Conservation (phyloP, 2,329 filamentous ascomycete genomes). For the Dothistroma pini region DNA sequence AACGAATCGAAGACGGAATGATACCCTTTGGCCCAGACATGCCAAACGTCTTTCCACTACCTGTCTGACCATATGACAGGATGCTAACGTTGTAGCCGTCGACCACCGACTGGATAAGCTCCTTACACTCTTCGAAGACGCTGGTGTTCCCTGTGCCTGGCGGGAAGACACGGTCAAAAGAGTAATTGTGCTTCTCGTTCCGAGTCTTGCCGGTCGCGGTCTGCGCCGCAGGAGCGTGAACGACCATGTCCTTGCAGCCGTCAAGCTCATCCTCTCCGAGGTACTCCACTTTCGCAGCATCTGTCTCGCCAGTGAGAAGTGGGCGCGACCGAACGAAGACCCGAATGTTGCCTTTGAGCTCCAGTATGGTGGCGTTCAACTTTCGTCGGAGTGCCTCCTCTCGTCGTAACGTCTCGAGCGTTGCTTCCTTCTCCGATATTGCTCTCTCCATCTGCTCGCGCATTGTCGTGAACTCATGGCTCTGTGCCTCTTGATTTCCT, state of each 20-base stretch:
- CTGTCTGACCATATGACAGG: conserved; percentile 97
- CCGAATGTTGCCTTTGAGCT: conserved; percentile 95
- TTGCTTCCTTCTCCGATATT: conserved; percentile 62
- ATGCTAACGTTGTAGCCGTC: conserved; percentile 99
- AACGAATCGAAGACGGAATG: conserved; percentile 87
- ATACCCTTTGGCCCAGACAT: conserved; percentile 92
- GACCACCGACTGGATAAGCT: conserved; percentile 91
- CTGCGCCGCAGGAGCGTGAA: conserved; percentile 78
- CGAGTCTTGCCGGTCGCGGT: conserved; percentile 73
- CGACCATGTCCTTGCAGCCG: conserved; percentile 80
- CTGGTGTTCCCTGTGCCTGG: conserved; percentile 74
- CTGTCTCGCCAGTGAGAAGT: conserved; percentile 58
- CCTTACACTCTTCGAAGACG: conserved; percentile 93
- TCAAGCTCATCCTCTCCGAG: conserved; percentile 65
- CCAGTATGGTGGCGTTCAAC: conserved; percentile 95
- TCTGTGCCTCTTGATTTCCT: conserved; percentile 84
- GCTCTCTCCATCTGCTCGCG: conserved; percentile 78
- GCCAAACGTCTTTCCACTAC: conserved; percentile 92
- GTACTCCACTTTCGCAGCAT: conserved; percentile 70
- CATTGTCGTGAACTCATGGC: conserved; percentile 77
- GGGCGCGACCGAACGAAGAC: conserved; percentile 97
- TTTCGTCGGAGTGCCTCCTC: conserved; percentile 89
- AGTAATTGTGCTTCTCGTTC: conserved; percentile 77
- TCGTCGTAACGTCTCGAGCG: conserved; percentile 77
- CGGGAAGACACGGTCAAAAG: conserved; percentile 89